phyloP scores from a whole-genome alignment of 768 basidiomycete species.

The Calocybe indica region DNA sequence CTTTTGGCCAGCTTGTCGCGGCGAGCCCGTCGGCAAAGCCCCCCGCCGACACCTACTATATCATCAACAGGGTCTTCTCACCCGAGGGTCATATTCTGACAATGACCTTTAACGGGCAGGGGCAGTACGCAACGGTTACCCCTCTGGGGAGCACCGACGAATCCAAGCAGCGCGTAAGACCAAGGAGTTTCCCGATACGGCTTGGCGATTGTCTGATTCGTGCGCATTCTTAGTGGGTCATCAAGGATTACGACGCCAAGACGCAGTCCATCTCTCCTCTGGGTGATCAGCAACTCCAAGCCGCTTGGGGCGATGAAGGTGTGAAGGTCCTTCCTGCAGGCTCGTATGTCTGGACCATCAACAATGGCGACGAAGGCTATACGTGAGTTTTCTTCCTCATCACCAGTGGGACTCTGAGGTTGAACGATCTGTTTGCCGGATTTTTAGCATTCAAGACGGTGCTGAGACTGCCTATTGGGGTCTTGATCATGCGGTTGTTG shows the following conservation, averaged over 20 bases:
- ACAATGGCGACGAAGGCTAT: neutral
- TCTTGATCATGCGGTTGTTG: neutral
- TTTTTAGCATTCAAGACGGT: conserved; percentile 11
- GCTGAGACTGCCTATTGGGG: conserved; percentile 8
- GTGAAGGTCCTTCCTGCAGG: conserved; percentile 7
- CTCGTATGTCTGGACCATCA: conserved; percentile 9
- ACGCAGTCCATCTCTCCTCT: conserved; percentile 4
- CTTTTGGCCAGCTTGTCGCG: no score
- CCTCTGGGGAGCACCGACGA: neutral
- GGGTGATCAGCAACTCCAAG: conserved; percentile 2
- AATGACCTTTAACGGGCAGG: conserved; percentile 10
- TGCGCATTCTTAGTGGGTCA: neutral
- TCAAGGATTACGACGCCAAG: conserved; percentile 3
- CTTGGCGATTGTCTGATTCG: neutral
- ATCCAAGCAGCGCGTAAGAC: neutral
- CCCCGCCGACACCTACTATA: conserved; percentile 8
- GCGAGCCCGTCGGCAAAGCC: neutral
- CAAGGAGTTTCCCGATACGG: neutral
- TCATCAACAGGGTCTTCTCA: conserved; percentile 9
- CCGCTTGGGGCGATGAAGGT: conserved; percentile 7
- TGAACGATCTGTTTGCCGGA: neutral
- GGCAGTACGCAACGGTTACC: conserved; percentile 2
- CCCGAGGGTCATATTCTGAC: conserved; percentile 6
- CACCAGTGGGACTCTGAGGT: no score
- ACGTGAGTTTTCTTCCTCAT: neutral